Evolutionary conservation across 2,329 filamentous ascomycete genomes (phyloP).

Genomic region (Apiospora rasikravindrae): DNA sequence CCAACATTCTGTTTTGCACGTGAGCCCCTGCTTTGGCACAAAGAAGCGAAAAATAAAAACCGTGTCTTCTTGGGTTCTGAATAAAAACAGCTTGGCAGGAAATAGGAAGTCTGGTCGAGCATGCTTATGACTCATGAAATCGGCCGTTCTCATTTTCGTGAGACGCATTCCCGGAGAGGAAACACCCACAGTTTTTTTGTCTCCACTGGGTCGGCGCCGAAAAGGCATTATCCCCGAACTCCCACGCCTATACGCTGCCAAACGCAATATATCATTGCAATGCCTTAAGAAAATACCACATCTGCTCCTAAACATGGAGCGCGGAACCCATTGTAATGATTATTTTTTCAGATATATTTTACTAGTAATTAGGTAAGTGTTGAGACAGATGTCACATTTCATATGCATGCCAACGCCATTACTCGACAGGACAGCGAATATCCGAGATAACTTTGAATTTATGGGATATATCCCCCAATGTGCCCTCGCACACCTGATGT

Average conservation of each 20-base stretch:
- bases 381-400: too few relatives aligned
- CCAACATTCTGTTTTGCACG: neutral
- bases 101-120: neutral
- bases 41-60: neutral
- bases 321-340: too few relatives aligned
- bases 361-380: too few relatives aligned
- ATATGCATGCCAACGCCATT: too few relatives aligned
- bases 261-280: neutral
- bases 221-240: neutral
- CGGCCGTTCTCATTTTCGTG: neutral
- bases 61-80: neutral
- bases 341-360: too few relatives aligned
- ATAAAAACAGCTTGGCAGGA: neutral
- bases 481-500: neutral
- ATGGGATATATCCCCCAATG: too few relatives aligned
- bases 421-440: too few relatives aligned
- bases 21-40: neutral
- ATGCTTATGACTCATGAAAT: neutral
- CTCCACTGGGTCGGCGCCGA: conserved; percentile 2
- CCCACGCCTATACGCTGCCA: neutral
- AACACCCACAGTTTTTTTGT: neutral
- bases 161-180: neutral
- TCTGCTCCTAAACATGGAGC: too few relatives aligned
- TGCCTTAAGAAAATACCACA: too few relatives aligned
- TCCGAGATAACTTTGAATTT: too few relatives aligned